Evolutionary conservation across 176 grass and related monocot species (phyloP), one percentile per base, ranked within the genome.

Genomic region (Eragrostis curvula): DNA sequence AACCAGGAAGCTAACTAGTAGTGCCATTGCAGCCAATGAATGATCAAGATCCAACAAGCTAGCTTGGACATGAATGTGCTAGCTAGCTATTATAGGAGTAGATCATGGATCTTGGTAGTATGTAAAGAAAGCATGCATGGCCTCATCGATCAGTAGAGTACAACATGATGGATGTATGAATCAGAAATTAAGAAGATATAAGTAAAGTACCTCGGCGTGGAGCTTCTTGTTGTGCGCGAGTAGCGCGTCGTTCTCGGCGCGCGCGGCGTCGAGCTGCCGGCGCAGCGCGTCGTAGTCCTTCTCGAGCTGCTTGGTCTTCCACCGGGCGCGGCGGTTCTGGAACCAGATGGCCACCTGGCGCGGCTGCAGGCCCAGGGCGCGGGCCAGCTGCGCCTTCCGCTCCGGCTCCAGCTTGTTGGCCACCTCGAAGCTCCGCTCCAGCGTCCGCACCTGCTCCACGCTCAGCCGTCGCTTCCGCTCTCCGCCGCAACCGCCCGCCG

Each of bases 321-420:
- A 92, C 62, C 90, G 23, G 1, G 90, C 90, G 29, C 90, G 90
- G 6, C 90, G 90, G 61, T 92, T 92, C 79, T 92, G 90, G 69
- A 92, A 92, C 90, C 90, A 92, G 74, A 92, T 88, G 39, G 90
- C 90, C 15, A 92, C 90, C 82, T 92, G 90, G 0, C 90, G 62
- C 0, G 87, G 90, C 87, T 92, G 86, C 67, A 92, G 55, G 20
- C 87, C 90, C 13, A 92, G 74, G 39, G 84, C 79, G 40, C 81
- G 83, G 1, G 90, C 90, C 60, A 92, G 56, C 74, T 81, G 80
- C 74, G 66, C 51, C 83, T 92, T 92, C 23, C 87, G 70, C 79
- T 92, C 87, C 11, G 90, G 90, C 74, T 92, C 90, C 49, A 92
- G 86, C 87, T 92, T 92, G 83, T 92, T 92, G 20, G 78, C 90